Evolutionary conservation across 495 filamentous ascomycete species (phyloP).

Genomic region (Mycothermus thermophilus): DNA sequence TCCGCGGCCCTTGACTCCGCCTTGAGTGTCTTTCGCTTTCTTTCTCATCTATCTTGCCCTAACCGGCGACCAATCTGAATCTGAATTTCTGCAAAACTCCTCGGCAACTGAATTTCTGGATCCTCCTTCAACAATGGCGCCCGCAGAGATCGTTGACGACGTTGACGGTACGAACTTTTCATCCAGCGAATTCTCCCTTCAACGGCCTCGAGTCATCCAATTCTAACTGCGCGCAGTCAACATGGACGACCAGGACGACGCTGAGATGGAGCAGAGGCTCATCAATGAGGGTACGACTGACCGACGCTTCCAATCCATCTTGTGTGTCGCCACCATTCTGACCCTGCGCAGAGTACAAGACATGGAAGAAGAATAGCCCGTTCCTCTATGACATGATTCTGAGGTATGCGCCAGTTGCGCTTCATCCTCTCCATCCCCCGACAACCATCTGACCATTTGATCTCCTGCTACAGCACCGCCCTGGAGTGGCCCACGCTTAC

Average conservation of each 20-base stretch:
- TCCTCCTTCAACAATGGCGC: constrained; percentile 26
- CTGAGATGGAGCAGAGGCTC: constrained; percentile 58
- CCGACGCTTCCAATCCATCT: too few relatives aligned
- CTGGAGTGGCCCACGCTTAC: constrained; percentile 97
- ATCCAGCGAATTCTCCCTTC: background rate
- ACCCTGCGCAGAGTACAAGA: constrained; percentile 73
- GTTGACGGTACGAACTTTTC: constrained; percentile 32
- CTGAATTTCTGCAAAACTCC: background rate
- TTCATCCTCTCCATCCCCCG: background rate
- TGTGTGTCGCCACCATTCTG: too few relatives aligned
- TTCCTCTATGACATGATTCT: constrained; percentile 97
- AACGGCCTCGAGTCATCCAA: background rate
- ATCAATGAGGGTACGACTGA: constrained; percentile 89
- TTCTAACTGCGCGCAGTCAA: constrained; percentile 27
- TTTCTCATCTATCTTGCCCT: too few relatives aligned
- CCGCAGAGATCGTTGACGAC: constrained; percentile 36
- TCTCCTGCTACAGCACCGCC: constrained; percentile 49
- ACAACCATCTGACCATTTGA: background rate
- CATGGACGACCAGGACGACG: constrained; percentile 55
- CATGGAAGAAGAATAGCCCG: constrained; percentile 99
- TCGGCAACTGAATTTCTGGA: too few relatives aligned
- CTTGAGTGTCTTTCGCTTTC: background rate
- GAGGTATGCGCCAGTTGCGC: constrained; percentile 32
- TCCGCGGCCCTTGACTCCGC: background rate
- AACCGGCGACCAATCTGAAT: background rate